These are phyloP conservation scores for Platanthera guangdongensis DNA, from an alignment of 106 monocot species.

Conservation along the genomic window DNA sequence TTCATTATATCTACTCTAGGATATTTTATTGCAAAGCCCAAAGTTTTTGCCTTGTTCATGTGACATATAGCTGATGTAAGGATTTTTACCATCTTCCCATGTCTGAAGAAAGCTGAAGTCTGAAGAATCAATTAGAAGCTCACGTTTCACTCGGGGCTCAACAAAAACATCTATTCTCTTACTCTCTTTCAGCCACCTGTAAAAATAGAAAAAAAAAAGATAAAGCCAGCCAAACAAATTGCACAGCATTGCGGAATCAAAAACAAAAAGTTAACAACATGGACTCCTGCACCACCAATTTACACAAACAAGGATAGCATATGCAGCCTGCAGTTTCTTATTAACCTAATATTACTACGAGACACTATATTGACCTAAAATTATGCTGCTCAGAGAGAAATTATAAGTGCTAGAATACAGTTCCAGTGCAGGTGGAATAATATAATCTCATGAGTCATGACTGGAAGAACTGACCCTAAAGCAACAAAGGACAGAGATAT, in stretches of 20 bases:
- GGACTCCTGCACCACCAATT: background rate
- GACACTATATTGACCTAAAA: background rate
- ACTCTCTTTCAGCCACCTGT: conserved; percentile 77
- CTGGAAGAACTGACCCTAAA: background rate
- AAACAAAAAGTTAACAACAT: background rate
- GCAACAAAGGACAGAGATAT: background rate
- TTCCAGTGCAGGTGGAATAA: background rate
- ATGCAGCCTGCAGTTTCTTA: background rate
- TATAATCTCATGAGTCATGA: background rate
- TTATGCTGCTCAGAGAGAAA: background rate
- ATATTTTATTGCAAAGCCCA: background rate
- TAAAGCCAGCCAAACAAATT: background rate
- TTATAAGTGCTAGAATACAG: background rate
- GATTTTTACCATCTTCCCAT: conserved; percentile 73
- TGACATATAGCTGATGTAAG: background rate
- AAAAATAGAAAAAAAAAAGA: background rate
- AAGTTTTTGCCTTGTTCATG: background rate
- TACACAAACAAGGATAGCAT: background rate
- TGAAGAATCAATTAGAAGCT: conserved; percentile 51
- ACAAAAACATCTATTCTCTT: conserved; percentile 73
- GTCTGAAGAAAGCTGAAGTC: conserved; percentile 64
- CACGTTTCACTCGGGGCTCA: conserved; percentile 82
- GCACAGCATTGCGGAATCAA: background rate
- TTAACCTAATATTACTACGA: background rate
- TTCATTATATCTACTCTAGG: background rate